Evolutionary conservation across 305 asterid genomes (phyloP).

Genomic region (Solanum hybrid): DNA sequence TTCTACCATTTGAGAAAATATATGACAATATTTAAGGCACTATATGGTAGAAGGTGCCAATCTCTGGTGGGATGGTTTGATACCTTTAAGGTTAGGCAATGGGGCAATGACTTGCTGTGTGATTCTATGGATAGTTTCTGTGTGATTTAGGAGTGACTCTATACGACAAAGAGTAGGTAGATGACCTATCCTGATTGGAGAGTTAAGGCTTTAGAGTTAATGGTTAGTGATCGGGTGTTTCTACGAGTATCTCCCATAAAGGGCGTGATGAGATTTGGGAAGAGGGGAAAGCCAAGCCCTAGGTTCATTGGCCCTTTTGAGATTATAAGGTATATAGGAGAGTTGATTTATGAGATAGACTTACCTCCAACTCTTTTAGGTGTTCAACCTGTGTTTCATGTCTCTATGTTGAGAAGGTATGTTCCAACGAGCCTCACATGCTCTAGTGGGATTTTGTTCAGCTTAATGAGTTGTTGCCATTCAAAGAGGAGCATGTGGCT

Average conservation of each 20-base stretch:
- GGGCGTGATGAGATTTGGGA: background rate
- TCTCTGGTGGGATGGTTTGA: background rate
- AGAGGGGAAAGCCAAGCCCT: background rate
- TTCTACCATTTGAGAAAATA: background rate
- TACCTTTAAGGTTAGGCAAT: background rate
- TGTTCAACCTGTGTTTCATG: background rate
- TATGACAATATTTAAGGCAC: background rate
- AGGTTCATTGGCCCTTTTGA: background rate
- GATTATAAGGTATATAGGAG: background rate
- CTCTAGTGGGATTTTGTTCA: background rate
- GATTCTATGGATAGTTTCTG: background rate
- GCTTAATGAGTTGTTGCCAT: background rate
- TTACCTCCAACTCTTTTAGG: background rate
- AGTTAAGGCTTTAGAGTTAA: background rate
- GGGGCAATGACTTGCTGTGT: background rate
- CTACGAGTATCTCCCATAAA: background rate
- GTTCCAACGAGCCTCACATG: background rate
- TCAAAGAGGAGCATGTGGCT: background rate
- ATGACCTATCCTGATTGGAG: background rate
- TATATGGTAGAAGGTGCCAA: background rate
- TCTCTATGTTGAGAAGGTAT: background rate
- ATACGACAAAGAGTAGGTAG: background rate
- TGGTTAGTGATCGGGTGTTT: background rate
- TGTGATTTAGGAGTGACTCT: background rate
- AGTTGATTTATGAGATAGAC: background rate